phyloP scores from a whole-genome alignment of 768 basidiomycete genomes.

The Phylloporus arenicola region DNA sequence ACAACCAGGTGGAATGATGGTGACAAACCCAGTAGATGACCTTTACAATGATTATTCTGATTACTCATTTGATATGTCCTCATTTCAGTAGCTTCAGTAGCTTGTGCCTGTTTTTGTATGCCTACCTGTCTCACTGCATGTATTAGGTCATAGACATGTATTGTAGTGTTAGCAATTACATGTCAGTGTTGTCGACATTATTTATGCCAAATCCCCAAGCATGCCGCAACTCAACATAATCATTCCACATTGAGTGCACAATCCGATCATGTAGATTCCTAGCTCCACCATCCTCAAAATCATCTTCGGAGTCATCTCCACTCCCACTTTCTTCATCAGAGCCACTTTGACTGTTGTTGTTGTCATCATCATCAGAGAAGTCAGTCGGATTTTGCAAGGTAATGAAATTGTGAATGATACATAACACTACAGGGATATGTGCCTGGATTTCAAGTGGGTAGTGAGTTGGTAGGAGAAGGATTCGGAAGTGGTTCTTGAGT shows the following conservation, averaged over 20 bases:
- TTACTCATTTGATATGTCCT: too few species aligned
- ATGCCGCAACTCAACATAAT: neutral
- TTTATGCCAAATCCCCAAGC: neutral
- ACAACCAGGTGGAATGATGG: too few species aligned
- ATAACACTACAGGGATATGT: slow-evolving; percentile 18
- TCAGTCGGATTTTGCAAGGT: neutral
- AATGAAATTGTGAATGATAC: slow-evolving; percentile 22
- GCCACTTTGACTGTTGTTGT: neutral
- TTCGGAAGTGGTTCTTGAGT: slow-evolving; percentile 17
- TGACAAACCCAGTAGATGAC: too few species aligned
- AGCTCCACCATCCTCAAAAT: neutral
- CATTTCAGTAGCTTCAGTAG: too few species aligned
- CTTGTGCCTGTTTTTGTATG: too few species aligned
- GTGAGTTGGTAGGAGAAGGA: slow-evolving; percentile 6
- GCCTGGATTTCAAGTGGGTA: slow-evolving; percentile 19
- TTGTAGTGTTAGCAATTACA: neutral
- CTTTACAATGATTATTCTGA: too few species aligned
- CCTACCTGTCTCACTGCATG: too few species aligned
- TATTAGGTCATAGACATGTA: neutral
- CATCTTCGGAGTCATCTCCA: neutral
- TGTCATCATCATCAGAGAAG: too few species aligned
- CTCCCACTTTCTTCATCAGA: neutral
- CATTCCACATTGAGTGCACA: neutral
- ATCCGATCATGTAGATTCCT: neutral
- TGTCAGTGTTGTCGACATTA: neutral